Evolutionary conservation across 2,329 filamentous ascomycete genomes (phyloP).

Genomic region (Bipolaris victoriae): DNA sequence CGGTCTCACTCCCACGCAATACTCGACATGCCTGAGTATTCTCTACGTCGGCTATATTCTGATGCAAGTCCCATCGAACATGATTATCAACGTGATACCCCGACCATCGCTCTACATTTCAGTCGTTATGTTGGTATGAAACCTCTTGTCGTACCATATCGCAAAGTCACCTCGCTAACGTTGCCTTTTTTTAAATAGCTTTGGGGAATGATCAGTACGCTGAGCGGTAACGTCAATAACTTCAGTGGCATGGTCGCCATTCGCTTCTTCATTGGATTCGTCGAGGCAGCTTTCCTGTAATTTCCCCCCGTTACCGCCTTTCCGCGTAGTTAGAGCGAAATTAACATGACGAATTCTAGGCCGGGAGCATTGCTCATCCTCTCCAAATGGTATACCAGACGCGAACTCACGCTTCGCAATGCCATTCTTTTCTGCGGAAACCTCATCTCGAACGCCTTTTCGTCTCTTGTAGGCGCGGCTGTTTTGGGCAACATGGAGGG

Average conservation of each 20-base stretch:
- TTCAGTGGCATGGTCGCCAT: constrained; percentile 48
- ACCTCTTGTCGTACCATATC: not conserved
- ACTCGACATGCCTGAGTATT: constrained; percentile 44
- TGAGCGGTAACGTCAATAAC: constrained; percentile 41
- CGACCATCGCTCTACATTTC: constrained; percentile 47
- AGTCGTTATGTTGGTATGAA: constrained; percentile 40
- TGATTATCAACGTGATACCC: constrained; percentile 50
- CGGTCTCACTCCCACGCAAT: constrained; percentile 38
- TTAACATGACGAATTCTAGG: not conserved
- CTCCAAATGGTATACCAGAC: constrained; percentile 70
- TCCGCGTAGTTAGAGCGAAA: not conserved
- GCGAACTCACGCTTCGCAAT: constrained; percentile 51
- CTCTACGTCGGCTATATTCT: constrained; percentile 29
- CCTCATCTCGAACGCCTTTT: constrained; percentile 53
- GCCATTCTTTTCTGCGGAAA: constrained; percentile 53
- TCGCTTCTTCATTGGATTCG: constrained; percentile 49
- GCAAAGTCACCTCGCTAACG: not conserved
- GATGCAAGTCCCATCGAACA: constrained; percentile 51
- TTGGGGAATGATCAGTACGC: constrained; percentile 50
- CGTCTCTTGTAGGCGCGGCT: constrained; percentile 53
- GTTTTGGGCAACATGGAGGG: constrained; percentile 49
- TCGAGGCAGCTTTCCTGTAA: constrained; percentile 57
- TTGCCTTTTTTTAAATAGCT: constrained; percentile 4
- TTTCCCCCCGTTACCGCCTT: not conserved
- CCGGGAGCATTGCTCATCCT: constrained; percentile 69